Evolutionary conservation across 495 filamentous ascomycete genomes (phyloP), one percentile per base, ranked within the genome.

Genomic region (Xylaria flabelliformis): DNA sequence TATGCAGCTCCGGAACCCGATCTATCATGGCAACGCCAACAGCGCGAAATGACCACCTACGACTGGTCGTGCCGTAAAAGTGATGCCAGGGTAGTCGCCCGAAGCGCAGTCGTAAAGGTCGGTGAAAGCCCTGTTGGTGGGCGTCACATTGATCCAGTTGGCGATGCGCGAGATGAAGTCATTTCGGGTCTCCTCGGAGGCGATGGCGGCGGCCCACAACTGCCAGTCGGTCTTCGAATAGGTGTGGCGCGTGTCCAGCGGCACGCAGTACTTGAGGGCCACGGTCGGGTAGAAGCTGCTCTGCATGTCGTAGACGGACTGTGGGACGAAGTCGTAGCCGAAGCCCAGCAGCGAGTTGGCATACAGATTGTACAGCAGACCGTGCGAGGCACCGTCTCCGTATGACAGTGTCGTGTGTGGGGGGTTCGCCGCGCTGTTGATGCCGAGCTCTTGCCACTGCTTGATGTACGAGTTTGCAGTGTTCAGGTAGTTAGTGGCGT

Each of bases 141-240:
- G 81, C 12, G 94, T 97, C 73, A 90, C 85, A 66, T 91, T 90
- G 76, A 97, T 84, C 92, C 93, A 98, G 56, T 80, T 84, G 4
- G 92, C 94, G 42, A 97, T 82, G 64, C 89, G 87, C 17, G 84
- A 79, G 50, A 96, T 87, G 76, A 98, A 91, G 77, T 90, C 85
- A 21, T 85, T 77, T 39, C 89, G 85, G 5, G 90, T 91, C n/a
- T 82, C 75, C 39, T 83, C 67, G 46, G 83, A 84, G 3, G 92
- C 87, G 10, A 95, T 90, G 44, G 95, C 89, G 50, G 94, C 94
- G 15, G 86, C 87, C 82, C 93, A 97, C 82, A 97, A 89, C 79
- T 96, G 90, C 94, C 94, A 97, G 83, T 97, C 94, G 9, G 88
- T 77, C 80, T 97, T 98, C 66, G 94, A 93, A 81, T 93, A 97